These are phyloP conservation scores for Aethionema arabicum DNA, from an alignment of 345 rosid species.

Conservation along the genomic window DNA sequence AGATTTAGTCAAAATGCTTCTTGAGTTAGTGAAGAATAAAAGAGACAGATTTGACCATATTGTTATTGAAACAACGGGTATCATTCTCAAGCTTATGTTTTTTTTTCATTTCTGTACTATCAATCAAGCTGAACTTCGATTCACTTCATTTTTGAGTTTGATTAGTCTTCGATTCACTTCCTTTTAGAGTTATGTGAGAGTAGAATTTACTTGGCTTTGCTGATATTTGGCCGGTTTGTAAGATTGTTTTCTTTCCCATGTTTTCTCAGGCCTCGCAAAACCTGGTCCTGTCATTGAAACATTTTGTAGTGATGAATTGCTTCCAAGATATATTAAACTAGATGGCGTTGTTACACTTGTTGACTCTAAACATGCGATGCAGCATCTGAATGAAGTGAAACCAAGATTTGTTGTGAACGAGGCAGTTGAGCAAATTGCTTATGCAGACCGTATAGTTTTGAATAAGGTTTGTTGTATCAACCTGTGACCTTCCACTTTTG, in stretches of 20 bases:
- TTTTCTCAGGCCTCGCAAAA: constrained; percentile 63
- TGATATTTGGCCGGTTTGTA: not conserved
- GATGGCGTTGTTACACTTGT: constrained; percentile 84
- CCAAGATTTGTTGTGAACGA: constrained; percentile 77
- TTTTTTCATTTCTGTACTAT: not conserved
- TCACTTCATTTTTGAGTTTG: not conserved
- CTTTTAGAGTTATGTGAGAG: not conserved
- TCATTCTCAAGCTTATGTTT: not conserved
- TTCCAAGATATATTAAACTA: constrained; percentile 53
- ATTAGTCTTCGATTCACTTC: too few relatives aligned
- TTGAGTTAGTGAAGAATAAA: constrained; percentile 61
- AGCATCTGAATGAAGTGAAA: constrained; percentile 64
- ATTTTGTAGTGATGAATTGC: constrained; percentile 63
- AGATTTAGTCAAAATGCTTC: constrained; percentile 75
- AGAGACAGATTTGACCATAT: constrained; percentile 68
- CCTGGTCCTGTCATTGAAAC: constrained; percentile 79
- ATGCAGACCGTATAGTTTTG: constrained; percentile 72
- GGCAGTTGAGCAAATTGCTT: constrained; percentile 79
- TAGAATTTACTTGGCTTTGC: not conserved
- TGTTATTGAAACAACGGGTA: constrained; percentile 82
- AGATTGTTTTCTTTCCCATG: constrained; percentile 4
- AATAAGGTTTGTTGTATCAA: constrained; percentile 48
- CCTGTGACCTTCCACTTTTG: not conserved
- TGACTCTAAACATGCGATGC: constrained; percentile 73
- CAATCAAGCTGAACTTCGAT: not conserved